Percentiles rank a stretch among this genome's conserved stretches.
Conservation (phyloP, 805 yeast species). For the Tetrapisispora namnaoensis region DNA sequence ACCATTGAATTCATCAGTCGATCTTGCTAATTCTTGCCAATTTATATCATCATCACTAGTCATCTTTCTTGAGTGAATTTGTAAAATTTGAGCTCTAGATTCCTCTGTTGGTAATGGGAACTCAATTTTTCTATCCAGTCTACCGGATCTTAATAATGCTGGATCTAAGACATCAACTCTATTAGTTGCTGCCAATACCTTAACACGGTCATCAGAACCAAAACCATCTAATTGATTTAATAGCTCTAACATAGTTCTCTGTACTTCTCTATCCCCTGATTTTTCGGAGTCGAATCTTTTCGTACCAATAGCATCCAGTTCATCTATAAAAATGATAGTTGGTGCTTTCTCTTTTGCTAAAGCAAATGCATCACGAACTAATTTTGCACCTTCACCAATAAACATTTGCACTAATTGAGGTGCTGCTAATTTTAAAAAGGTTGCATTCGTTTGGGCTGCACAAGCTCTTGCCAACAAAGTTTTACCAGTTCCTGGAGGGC, state of each 20-base stretch:
- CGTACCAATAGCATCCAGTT: constrained; percentile 97
- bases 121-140: constrained; percentile 95
- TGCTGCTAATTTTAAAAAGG: constrained; percentile 91
- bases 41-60: constrained; percentile 84
- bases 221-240: constrained; percentile 97
- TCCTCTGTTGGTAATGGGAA: constrained; percentile 97
- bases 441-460: constrained; percentile 97
- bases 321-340: constrained; percentile 94
- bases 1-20: constrained; percentile 97
- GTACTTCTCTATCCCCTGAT: constrained; percentile 97
- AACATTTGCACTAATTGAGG: constrained; percentile 98
- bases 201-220: constrained; percentile 93
- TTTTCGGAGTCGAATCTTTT: constrained; percentile 96
- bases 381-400: constrained; percentile 97
- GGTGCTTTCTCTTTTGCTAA: constrained; percentile 98
- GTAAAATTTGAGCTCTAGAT: constrained; percentile 91
- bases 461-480: constrained; percentile 95
- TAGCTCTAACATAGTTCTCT: constrained; percentile 97
- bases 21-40: constrained; percentile 97
- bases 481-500: constrained; percentile 99
- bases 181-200: constrained; percentile 95
- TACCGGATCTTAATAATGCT: constrained; percentile 94
- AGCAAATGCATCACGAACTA: constrained; percentile 95
- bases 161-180: constrained; percentile 98
- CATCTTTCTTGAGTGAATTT: constrained; percentile 96